Percentiles rank a stretch among this genome's conserved stretches.
These are phyloP conservation scores for Rhodosorus marinus DNA, from an alignment of 23 red algal genomes.

Conservation along the genomic window DNA sequence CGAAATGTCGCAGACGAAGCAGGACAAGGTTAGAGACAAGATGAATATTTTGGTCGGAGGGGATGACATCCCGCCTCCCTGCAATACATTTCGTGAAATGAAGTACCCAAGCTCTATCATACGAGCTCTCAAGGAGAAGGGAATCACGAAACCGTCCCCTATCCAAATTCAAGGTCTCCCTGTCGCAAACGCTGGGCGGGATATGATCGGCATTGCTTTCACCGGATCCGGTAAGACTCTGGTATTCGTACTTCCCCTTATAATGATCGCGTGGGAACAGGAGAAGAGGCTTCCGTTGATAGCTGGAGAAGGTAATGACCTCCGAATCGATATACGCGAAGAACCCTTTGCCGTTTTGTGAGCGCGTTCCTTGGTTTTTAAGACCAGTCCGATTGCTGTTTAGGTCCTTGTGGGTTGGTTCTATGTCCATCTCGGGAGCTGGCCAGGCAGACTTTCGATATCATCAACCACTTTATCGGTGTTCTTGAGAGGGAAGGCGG, in stretches of 20 bases:
- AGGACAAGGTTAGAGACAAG: slow-evolving; percentile 19
- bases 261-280: slow-evolving; percentile 49
- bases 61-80: slow-evolving; percentile 34
- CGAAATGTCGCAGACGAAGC: slow-evolving; percentile 10
- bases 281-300: slow-evolving; percentile 30
- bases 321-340: too few relatives aligned
- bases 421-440: slow-evolving; percentile 62
- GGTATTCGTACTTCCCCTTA: slow-evolving; percentile 47
- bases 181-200: slow-evolving; percentile 41
- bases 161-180: slow-evolving; percentile 87
- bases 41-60: slow-evolving; percentile 47
- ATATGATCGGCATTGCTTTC: slow-evolving; percentile 81
- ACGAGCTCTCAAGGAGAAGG: slow-evolving; percentile 4
- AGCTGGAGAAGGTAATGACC: too few relatives aligned
- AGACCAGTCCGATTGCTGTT: slow-evolving; percentile 7
- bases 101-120: slow-evolving; percentile 41
- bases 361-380: too few relatives aligned
- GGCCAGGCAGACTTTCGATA: slow-evolving; percentile 58
- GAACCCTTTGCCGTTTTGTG: too few relatives aligned
- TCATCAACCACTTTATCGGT: slow-evolving; percentile 18
- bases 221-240: slow-evolving; percentile 77
- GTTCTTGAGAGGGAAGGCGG: neutral
- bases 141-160: slow-evolving; percentile 37
- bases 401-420: slow-evolving; percentile 55
- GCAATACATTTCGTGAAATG: slow-evolving; percentile 66